These are phyloP conservation scores for Angophora floribunda DNA, from an alignment of 345 rosid species.

Conservation along the genomic window DNA sequence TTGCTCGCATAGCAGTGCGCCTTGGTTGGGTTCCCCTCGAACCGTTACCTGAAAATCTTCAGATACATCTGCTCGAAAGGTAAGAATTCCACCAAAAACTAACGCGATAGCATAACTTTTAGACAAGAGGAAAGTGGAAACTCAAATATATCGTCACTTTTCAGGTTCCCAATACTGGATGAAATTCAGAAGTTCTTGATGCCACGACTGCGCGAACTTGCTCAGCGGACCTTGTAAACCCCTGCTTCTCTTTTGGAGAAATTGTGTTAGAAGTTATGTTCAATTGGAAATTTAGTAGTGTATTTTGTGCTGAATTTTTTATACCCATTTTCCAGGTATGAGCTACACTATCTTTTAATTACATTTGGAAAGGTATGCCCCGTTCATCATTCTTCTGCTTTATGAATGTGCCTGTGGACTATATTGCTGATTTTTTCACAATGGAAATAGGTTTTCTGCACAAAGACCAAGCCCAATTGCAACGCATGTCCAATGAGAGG, in stretches of 20 bases:
- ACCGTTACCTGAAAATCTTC: slow-evolving; percentile 41
- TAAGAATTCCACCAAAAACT: neutral
- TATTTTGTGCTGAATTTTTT: neutral
- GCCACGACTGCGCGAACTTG: slow-evolving; percentile 50
- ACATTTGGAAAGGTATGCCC: slow-evolving; percentile 70
- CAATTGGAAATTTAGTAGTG: neutral
- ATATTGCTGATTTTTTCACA: neutral
- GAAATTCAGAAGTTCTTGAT: slow-evolving; percentile 54
- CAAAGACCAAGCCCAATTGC: slow-evolving; percentile 68
- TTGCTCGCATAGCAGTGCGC: slow-evolving; percentile 60
- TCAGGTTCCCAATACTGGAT: slow-evolving; percentile 59
- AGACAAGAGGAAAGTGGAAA: neutral
- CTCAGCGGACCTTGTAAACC: slow-evolving; percentile 42
- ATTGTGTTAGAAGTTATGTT: neutral
- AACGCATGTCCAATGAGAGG: slow-evolving; percentile 72
- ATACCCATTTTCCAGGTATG: slow-evolving; percentile 27
- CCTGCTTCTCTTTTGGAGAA: neutral
- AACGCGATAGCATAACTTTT: neutral
- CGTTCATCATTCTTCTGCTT: neutral
- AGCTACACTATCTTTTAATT: slow-evolving; percentile 66
- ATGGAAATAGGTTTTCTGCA: slow-evolving; percentile 51
- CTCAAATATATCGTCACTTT: neutral
- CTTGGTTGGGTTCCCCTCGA: slow-evolving; percentile 79
- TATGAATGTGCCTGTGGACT: neutral
- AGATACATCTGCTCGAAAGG: slow-evolving; percentile 50